phyloP scores from a whole-genome alignment of 345 rosid genomes.

The Cardamine chenopodiifolia region DNA sequence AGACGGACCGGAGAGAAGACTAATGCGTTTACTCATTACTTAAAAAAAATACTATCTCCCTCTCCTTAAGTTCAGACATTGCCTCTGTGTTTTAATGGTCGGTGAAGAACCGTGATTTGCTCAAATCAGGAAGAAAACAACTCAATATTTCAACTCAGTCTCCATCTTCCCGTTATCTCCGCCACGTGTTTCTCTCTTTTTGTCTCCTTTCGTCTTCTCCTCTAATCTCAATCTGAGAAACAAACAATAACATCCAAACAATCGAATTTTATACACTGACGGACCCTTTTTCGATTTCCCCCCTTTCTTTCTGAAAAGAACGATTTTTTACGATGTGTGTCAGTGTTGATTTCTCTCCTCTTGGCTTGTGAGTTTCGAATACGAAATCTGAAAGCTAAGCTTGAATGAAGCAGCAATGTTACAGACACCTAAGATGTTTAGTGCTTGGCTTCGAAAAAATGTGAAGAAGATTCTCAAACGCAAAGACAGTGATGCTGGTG shows the following conservation, averaged over 20 bases:
- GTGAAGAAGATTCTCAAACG: slow-evolving; percentile 84
- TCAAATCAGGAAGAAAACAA: not conserved
- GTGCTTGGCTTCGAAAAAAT: slow-evolving; percentile 55
- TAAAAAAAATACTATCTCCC: not conserved
- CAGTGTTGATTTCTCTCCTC: slow-evolving; percentile 8
- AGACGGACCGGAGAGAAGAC: not conserved
- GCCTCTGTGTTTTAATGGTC: slow-evolving; percentile 28
- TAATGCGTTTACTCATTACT: slow-evolving; percentile 16
- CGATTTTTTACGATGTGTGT: slow-evolving; percentile 18
- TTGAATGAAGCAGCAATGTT: slow-evolving; percentile 17
- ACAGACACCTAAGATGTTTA: slow-evolving; percentile 46
- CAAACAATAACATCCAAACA: not conserved
- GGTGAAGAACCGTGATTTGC: slow-evolving; percentile 45
- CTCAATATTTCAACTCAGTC: slow-evolving; percentile 11
- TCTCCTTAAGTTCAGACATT: slow-evolving; percentile 1
- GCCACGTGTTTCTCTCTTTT: slow-evolving; percentile 40
- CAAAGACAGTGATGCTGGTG: slow-evolving; percentile 91
- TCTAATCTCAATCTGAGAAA: slow-evolving; percentile 12
- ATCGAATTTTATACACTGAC: not conserved
- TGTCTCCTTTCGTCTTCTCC: slow-evolving; percentile 11
- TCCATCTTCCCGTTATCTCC: slow-evolving; percentile 38
- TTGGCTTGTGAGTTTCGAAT: slow-evolving; percentile 13
- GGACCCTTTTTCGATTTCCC: not conserved
- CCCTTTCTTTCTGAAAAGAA: not conserved
- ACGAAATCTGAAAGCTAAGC: slow-evolving; percentile 20